Base-by-base conservation (phyloP, 116 monocot genomes). In the Iris pallida region DNA sequence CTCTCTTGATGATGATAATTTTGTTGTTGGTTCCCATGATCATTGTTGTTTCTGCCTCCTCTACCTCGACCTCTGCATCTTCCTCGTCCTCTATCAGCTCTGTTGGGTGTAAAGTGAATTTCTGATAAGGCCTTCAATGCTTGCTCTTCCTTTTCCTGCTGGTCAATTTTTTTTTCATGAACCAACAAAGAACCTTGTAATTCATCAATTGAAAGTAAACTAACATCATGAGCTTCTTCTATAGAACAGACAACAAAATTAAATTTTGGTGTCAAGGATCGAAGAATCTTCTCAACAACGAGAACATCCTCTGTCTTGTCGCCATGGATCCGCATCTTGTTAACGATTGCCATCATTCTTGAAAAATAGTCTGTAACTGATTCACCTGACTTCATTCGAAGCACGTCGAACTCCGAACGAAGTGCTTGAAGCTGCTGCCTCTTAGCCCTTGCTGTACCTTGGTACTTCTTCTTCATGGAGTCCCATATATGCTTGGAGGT, bases 191-290 rank as follows among this genome's bases (percentile, higher is more conserved):
- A 20, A 20, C 68, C 20, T 40, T 69, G 56, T 30, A 69, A 42
- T 44, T 69, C 56, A 57, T 69, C 56, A 57, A 57, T 41, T n/a
- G 6, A 20, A 7, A 69, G 7, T 12, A 20, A 8, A 69, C 53
- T 53, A 43, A 69, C 7, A 69, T 69, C 69, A 16, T 69, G 42
- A 1, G 55, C 56, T 43, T 68, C 71, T 15, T 61, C 61, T 6
- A 61, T 71, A 30, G 54, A 20, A 41, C 68, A 68, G 40, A 69
- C 53, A 19, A 59, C 59, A 19, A 20, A 59, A 59, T 59, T 59
- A 20, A 59, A 59, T 20, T 59, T 59, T 2, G 59, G 7, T 5
- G 59, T 59, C 59, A 59, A 59, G 17, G 59, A 59, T 59, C 59
- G 17, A 41, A 59, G 59, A 20, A 59, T 59, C 59, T 59, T 59